Percentiles rank a stretch among this genome's conserved stretches.
These are phyloP conservation scores for Przewalskia tangutica DNA, from an alignment of 257 asterid species.

Conservation along the genomic window DNA sequence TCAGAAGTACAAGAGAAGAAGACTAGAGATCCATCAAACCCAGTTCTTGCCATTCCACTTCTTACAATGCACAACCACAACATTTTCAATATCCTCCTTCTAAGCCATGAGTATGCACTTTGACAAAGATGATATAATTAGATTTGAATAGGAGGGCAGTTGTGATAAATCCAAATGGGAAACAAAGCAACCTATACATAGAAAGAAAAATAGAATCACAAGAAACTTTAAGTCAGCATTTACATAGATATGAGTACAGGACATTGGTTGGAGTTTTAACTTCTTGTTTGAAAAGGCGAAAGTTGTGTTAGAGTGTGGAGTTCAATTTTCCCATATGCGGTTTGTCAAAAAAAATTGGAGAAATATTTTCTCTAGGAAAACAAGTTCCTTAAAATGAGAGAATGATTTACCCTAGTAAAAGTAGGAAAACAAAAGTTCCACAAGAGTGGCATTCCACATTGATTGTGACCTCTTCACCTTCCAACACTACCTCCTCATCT, in stretches of 20 bases:
- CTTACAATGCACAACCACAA: slow-evolving; percentile 97
- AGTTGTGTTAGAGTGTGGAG: no score
- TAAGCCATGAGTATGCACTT: slow-evolving; percentile 99
- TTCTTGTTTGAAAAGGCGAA: no score
- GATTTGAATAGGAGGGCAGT: slow-evolving; percentile 97
- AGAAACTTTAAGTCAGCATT: neutral
- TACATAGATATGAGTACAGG: neutral
- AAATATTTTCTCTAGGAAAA: no score
- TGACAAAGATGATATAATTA: slow-evolving; percentile 86
- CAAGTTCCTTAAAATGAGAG: no score
- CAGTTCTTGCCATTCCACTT: slow-evolving; percentile 99
- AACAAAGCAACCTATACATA: slow-evolving; percentile 81
- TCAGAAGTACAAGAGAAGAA: slow-evolving; percentile 78
- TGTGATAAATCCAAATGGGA: slow-evolving; percentile 99
- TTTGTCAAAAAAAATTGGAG: no score
- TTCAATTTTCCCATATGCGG: no score
- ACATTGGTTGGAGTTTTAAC: neutral
- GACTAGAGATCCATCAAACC: slow-evolving; percentile 98
- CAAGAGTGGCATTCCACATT: no score
- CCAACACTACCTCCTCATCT: no score
- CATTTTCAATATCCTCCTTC: slow-evolving; percentile 97
- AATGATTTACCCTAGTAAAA: no score
- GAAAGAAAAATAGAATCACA: neutral
- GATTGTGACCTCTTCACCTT: no score
- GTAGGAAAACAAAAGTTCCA: no score